Percentiles rank a stretch among this genome's conserved stretches.
These are phyloP conservation scores for Trifolium repens DNA, from an alignment of 306 rosid genomes.

Conservation along the genomic window DNA sequence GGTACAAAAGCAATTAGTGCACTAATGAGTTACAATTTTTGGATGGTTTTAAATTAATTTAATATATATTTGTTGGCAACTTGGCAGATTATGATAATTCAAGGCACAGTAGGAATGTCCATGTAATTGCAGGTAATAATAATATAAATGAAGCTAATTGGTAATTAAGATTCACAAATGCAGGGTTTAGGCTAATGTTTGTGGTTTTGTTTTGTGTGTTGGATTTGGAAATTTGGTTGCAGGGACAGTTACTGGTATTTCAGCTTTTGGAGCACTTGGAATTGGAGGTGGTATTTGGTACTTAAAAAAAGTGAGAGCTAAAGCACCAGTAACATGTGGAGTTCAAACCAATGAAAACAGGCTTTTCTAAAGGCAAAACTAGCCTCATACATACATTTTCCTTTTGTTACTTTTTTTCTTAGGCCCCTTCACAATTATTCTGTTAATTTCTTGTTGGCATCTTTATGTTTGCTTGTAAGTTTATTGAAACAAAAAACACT, in stretches of 20 bases:
- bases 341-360: conserved; percentile 87
- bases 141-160: not conserved
- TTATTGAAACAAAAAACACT: not conserved
- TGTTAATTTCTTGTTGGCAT: not conserved
- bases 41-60: not conserved
- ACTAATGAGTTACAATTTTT: not conserved
- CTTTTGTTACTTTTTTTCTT: conserved; percentile 14
- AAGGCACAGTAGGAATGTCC: conserved; percentile 46
- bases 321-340: conserved; percentile 91
- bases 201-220: not conserved
- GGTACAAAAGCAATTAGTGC: not conserved
- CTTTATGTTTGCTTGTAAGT: conserved; percentile 9
- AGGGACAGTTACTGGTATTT: conserved; percentile 76
- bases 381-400: conserved; percentile 18
- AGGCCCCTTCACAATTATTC: not conserved
- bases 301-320: conserved; percentile 71
- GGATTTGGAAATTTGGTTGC: conserved; percentile 21
- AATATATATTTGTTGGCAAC: conserved; percentile 44
- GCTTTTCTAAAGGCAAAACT: conserved; percentile 56
- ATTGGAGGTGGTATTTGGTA: conserved; percentile 87
- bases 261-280: conserved; percentile 83
- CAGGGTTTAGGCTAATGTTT: conserved; percentile 1
- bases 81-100: conserved; percentile 58
- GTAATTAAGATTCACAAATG: not conserved
- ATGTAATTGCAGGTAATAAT: conserved; percentile 70